A percentile compares a stretch with the other conserved stretches of the same genome.
phyloP scores from a whole-genome alignment of 108 stramenopile species.

The Skeletonema grethae region DNA sequence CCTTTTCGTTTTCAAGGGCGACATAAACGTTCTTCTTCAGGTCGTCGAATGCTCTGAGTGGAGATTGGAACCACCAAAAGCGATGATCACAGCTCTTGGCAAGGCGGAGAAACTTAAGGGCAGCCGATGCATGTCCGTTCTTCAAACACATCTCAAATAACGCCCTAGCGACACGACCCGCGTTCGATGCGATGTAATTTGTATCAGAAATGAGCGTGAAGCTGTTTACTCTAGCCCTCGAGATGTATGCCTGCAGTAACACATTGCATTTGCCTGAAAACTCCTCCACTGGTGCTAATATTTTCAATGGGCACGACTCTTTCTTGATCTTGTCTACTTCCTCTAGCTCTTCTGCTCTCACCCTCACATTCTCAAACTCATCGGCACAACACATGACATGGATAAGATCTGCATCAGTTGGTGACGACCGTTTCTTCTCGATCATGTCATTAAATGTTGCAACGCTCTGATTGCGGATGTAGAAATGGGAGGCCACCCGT shows the following conservation, averaged over 20 bases:
- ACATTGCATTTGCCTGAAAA: conserved; percentile 91
- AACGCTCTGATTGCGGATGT: conserved; percentile 95
- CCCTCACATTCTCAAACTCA: conserved; percentile 95
- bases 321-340: conserved; percentile 76
- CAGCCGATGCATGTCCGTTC: conserved; percentile 62
- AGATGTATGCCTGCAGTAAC: conserved; percentile 92
- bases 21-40: conserved; percentile 66
- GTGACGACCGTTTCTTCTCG: conserved; percentile 37
- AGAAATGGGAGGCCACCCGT: conserved; percentile 97
- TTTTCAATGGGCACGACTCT: conserved; percentile 61
- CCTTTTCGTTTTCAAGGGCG: conserved; percentile 73
- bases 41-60: conserved; percentile 92
- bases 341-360: conserved; percentile 93
- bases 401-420: conserved; percentile 84
- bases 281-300: conserved; percentile 66
- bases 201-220: conserved; percentile 97
- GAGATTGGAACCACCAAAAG: conserved; percentile 96
- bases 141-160: conserved; percentile 96
- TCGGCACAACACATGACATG: conserved; percentile 88
- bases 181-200: conserved; percentile 97
- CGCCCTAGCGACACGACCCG: conserved; percentile 93
- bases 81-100: conserved; percentile 95
- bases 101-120: conserved; percentile 83
- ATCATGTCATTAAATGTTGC: conserved; percentile 91
- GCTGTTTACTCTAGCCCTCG: conserved; percentile 63